Percentiles rank a stretch among this genome's conserved stretches.
phyloP scores from a whole-genome alignment of 2,329 filamentous ascomycete genomes.

The Chalara sp. region DNA sequence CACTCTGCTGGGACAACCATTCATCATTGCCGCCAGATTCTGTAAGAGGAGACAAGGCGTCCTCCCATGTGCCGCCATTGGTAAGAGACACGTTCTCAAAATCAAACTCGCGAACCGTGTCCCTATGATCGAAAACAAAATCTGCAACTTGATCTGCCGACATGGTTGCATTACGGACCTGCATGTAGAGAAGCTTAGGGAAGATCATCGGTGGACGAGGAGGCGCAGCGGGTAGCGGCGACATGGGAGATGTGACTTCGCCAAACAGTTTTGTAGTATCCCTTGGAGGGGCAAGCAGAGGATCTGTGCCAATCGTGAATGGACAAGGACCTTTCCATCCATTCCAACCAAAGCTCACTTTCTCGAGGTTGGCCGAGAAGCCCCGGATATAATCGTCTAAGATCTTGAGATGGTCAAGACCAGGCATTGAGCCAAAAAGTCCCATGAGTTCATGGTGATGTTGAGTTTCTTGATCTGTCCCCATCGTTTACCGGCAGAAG shows the following conservation, averaged over 20 bases:
- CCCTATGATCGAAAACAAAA: slow-evolving; percentile 61
- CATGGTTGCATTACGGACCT: slow-evolving; percentile 66
- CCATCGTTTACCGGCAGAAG: slow-evolving; percentile 68
- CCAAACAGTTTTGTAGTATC: slow-evolving; percentile 52
- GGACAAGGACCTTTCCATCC: slow-evolving; percentile 68
- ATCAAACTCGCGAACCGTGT: slow-evolving; percentile 68
- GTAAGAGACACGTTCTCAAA: slow-evolving; percentile 70
- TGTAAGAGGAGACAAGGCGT: slow-evolving; percentile 68
- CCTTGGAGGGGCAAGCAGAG: slow-evolving; percentile 54
- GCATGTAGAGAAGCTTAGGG: slow-evolving; percentile 58
- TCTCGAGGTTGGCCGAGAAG: slow-evolving; percentile 60
- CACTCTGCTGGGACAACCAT: slow-evolving; percentile 30
- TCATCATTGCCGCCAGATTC: slow-evolving; percentile 29
- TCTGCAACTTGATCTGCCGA: slow-evolving; percentile 63
- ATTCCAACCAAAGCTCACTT: slow-evolving; percentile 72
- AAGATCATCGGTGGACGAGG: slow-evolving; percentile 55
- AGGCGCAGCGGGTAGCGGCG: slow-evolving; percentile 48
- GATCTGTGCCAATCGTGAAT: slow-evolving; percentile 56
- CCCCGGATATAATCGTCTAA: slow-evolving; percentile 73
- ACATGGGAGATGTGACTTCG: slow-evolving; percentile 59
- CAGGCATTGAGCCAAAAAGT: slow-evolving; percentile 53
- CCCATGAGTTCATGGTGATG: slow-evolving; percentile 67
- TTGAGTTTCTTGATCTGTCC: slow-evolving; percentile 67
- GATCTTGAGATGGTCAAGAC: slow-evolving; percentile 67
- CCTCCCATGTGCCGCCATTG: slow-evolving; percentile 68